Evolutionary conservation across 306 rosid species (phyloP).

Genomic region (Rubus idaeus): DNA sequence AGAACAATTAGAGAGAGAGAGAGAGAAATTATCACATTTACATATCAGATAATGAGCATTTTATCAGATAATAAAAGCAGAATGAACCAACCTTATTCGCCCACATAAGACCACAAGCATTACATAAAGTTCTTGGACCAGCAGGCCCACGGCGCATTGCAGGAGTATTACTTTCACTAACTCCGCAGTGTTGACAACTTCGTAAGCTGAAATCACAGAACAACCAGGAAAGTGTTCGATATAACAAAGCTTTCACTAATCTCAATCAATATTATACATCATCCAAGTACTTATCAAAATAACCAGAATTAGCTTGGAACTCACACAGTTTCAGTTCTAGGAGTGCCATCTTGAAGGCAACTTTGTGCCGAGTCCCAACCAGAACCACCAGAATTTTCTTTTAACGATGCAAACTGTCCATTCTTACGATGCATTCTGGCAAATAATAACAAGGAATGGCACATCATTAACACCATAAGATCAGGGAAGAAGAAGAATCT

Average conservation of each 20-base stretch:
- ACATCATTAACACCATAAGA: slow-evolving; percentile 4
- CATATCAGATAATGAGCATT: background rate
- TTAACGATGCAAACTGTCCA: slow-evolving; percentile 84
- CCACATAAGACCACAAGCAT: slow-evolving; percentile 99
- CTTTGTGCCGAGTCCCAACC: slow-evolving; percentile 53
- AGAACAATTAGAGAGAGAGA: background rate
- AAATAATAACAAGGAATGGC: slow-evolving; percentile 24
- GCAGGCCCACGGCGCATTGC: slow-evolving; percentile 99
- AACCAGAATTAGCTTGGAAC: slow-evolving; percentile 39
- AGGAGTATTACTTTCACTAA: slow-evolving; percentile 84
- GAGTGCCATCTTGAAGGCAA: slow-evolving; percentile 59
- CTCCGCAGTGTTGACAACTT: slow-evolving; percentile 91
- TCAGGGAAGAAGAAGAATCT: slow-evolving; percentile 1
- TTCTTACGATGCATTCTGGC: slow-evolving; percentile 89
- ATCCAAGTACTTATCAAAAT: slow-evolving; percentile 7
- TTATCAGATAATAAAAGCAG: slow-evolving; percentile 9
- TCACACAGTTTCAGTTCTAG: slow-evolving; percentile 71
- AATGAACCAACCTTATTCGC: slow-evolving; percentile 79
- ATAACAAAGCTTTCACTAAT: background rate
- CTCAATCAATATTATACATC: background rate
- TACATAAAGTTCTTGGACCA: slow-evolving; percentile 94
- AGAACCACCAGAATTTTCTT: slow-evolving; percentile 67
- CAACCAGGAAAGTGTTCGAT: background rate
- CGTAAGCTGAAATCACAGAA: slow-evolving; percentile 50
- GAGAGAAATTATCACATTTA: background rate